phyloP scores from a whole-genome alignment of 352 stramenopile genomes.

The Pythium aphanidermatum region DNA sequence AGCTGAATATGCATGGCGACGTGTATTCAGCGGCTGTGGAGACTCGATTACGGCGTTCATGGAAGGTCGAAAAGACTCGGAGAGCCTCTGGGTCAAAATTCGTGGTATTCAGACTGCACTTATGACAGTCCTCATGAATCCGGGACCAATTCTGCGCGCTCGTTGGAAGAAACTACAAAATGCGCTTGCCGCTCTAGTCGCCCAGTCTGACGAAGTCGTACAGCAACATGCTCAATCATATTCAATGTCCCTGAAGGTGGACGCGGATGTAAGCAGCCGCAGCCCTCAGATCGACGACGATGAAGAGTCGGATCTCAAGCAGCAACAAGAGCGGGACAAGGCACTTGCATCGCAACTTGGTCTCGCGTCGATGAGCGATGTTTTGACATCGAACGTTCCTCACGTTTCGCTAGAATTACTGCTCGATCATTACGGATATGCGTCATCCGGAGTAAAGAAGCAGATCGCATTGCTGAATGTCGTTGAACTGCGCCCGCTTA shows the following conservation, averaged over 20 bases:
- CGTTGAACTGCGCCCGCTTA: constrained; percentile 1
- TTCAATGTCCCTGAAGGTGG: no score
- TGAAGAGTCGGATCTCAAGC: not conserved
- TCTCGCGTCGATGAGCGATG: not conserved
- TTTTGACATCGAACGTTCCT: constrained; percentile 13
- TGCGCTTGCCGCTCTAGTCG: constrained; percentile 1
- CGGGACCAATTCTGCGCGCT: constrained; percentile 9
- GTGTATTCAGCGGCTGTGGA: constrained; percentile 18
- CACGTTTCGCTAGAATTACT: constrained; percentile 28
- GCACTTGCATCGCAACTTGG: not conserved
- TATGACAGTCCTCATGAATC: constrained; percentile 8
- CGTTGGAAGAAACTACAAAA: constrained; percentile 15
- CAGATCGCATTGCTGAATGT: constrained; percentile 23
- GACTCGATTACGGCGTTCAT: constrained; percentile 24
- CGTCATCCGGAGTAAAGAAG: constrained; percentile 23
- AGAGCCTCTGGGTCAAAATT: constrained; percentile 19
- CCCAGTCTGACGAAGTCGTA: no score
- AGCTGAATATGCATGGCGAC: constrained; percentile 39
- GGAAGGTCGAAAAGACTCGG: constrained; percentile 12
- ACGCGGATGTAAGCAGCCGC: no score
- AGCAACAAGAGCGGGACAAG: not conserved
- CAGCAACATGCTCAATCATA: no score
- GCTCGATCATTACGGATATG: constrained; percentile 28
- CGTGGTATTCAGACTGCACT: not conserved
- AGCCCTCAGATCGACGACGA: not conserved